Percentiles rank a stretch among this genome's conserved stretches.
These are phyloP conservation scores for Lotmaria passim DNA, from an alignment of 208 protist species.

Conservation along the genomic window DNA sequence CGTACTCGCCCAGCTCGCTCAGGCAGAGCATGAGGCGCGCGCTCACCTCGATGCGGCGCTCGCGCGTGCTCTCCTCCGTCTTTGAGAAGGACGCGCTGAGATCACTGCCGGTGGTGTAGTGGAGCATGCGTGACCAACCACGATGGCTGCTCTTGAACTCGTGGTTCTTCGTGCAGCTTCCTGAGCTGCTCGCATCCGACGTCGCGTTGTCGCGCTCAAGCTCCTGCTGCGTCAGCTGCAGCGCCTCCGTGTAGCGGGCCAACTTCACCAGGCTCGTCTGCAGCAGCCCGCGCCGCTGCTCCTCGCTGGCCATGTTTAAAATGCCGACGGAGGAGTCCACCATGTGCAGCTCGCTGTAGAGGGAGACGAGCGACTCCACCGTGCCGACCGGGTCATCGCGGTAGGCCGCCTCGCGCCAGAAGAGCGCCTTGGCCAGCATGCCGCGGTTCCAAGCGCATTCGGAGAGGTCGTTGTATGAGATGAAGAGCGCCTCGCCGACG, in stretches of 20 bases:
- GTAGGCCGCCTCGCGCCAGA: conserved; percentile 88
- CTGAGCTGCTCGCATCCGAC: conserved; percentile 51
- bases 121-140: conserved; percentile 44
- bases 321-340: conserved; percentile 81
- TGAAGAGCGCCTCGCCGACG: conserved; percentile 68
- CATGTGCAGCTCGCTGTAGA: conserved; percentile 85
- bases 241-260: conserved; percentile 70
- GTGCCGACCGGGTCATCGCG: conserved; percentile 65
- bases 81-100: conserved; percentile 41
- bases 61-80: conserved; percentile 42
- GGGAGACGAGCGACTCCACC: conserved; percentile 78
- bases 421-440: conserved; percentile 89
- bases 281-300: conserved; percentile 67
- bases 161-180: conserved; percentile 29
- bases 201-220: conserved; percentile 50
- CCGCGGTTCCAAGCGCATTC: conserved; percentile 85
- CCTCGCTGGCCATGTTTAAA: conserved; percentile 66
- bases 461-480: conserved; percentile 68
- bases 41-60: conserved; percentile 54
- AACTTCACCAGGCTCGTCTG: conserved; percentile 85
- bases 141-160: conserved; percentile 34
- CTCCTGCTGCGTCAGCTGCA: conserved; percentile 74
- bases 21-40: conserved; percentile 73
- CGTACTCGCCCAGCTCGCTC: conserved; percentile 82
- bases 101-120: conserved; percentile 54